Evolutionary conservation across 352 stramenopile species (phyloP).

Genomic region (Globisporangium canariense): DNA sequence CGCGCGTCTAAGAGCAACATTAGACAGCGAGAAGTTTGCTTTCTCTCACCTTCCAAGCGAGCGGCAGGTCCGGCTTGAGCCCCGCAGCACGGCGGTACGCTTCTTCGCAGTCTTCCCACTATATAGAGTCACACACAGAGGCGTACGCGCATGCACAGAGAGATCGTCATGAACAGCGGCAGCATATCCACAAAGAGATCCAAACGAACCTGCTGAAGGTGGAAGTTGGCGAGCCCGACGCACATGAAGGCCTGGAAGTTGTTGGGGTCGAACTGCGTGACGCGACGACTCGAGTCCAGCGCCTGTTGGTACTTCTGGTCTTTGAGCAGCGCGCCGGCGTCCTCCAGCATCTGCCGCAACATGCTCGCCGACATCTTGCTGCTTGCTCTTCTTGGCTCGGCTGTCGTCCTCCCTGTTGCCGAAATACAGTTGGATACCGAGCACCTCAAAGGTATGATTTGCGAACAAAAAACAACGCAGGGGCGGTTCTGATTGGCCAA

Average conservation of each 20-base stretch:
- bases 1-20: background rate
- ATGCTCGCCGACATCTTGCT: constrained; percentile 58
- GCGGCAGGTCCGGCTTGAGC: constrained; percentile 69
- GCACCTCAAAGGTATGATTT: background rate
- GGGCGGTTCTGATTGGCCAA: too few species aligned
- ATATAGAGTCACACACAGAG: constrained; percentile 14
- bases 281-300: constrained; percentile 54
- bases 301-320: constrained; percentile 74
- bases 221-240: constrained; percentile 70
- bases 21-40: background rate
- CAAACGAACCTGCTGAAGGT: constrained; percentile 54
- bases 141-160: background rate
- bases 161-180: background rate
- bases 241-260: constrained; percentile 86
- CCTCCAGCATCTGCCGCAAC: constrained; percentile 76
- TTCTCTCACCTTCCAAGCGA: constrained; percentile 73
- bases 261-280: constrained; percentile 73
- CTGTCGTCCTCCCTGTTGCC: background rate
- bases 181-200: background rate
- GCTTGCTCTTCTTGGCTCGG: background rate
- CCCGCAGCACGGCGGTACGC: constrained; percentile 61
- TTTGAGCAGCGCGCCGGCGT: constrained; percentile 65
- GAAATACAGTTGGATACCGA: background rate
- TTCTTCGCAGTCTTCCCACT: constrained; percentile 72
- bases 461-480: too few species aligned